Base-by-base conservation (phyloP, 1,284 basidiomycete genomes). In the Tilletiopsis washingtonensis region DNA sequence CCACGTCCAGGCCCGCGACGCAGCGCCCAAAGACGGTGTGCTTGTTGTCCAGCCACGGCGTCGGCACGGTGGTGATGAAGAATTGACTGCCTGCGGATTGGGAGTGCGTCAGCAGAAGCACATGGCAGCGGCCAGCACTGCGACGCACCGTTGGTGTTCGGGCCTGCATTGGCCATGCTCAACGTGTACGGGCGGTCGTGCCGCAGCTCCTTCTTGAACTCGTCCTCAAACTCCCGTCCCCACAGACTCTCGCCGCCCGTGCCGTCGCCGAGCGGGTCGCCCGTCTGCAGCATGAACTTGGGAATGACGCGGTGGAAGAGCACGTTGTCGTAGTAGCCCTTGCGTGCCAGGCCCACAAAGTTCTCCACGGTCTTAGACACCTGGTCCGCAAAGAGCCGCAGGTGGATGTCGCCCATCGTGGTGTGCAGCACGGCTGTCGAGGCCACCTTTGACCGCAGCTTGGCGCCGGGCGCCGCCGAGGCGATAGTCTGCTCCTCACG, bases 231-330 rank as follows among this genome's bases (percentile, higher is more conserved):
- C 46, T 90, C 86, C 44, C 78, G 77, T 2, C 86, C 91, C 93
- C 93, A 98, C 56, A 97, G 88, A 15, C 86, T 89, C 50, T 66
- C 62, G 20, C 94, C 94, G n/a, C 94, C 94, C 0, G 91, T 97
- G 2, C 94, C 94, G 74, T 98, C 91, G 15, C 90, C 93, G 4
- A 94, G 77, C 1, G 94, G 94, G 68, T 99, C 93, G 32, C 94
- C 93, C 2, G 91, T 96, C 78, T 98, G 93, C 46, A 98, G 83
- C 94, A 98, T 98, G 71, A 99, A 98, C 76, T 98, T 98, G 59
- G 88, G 83, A 72, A 99, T 99, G 58, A 98, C 87, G 53, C 94
- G 86, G 74, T 99, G 94, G 79, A 98, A 97, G 68, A 97, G 82
- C 47, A 96, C 79, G 19, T 85, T 84, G 73, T 99, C 91, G 73